These are phyloP conservation scores for Coriaria nepalensis DNA, from an alignment of 306 rosid species.

Conservation along the genomic window DNA sequence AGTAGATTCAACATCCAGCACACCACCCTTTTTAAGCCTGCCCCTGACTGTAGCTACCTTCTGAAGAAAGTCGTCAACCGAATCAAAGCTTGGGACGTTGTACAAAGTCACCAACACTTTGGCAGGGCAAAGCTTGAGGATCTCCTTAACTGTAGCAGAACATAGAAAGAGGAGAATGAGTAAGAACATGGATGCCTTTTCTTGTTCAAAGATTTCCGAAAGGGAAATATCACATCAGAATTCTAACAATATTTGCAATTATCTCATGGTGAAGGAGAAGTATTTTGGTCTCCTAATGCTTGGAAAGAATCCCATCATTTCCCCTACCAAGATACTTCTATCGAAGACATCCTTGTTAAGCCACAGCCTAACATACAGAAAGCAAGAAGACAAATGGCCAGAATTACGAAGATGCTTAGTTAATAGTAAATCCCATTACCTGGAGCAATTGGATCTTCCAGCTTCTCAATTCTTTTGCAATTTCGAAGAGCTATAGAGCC, in stretches of 20 bases:
- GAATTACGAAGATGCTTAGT: no score
- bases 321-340: no score
- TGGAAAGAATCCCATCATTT: no score
- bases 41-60: conserved; percentile 85
- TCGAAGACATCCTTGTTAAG: no score
- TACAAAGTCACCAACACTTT: conserved; percentile 53
- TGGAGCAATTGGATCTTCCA: conserved; percentile 78
- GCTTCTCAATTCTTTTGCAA: conserved; percentile 89
- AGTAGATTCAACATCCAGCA: conserved; percentile 61
- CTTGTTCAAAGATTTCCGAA: conserved; percentile 10
- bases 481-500: conserved; percentile 59
- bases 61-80: conserved; percentile 74
- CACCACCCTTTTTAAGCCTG: conserved; percentile 83
- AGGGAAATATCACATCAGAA: no score
- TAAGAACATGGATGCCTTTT: no score
- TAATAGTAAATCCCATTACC: conserved; percentile 27
- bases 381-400: no score
- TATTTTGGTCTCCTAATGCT: no score
- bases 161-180: conserved; percentile 11
- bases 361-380: no score
- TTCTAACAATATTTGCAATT: no score
- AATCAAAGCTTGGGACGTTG: conserved; percentile 66
- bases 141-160: conserved; percentile 68
- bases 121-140: conserved; percentile 73
- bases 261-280: no score